phyloP scores from a whole-genome alignment of 768 basidiomycete genomes.

The Antrodiella citrinella region DNA sequence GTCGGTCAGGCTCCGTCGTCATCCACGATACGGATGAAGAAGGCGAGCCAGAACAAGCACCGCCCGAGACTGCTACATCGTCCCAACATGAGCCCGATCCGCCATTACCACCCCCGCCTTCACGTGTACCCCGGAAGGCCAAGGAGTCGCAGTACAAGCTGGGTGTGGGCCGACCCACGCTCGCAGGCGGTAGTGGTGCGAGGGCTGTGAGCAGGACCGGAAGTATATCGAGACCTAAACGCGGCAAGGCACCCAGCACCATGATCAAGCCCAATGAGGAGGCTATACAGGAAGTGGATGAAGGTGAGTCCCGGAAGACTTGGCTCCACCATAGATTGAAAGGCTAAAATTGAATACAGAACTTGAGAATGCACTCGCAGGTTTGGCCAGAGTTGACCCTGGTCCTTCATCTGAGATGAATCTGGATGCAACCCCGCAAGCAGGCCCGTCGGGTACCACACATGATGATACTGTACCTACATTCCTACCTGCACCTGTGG shows the following conservation, averaged over 20 bases:
- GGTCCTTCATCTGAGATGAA: neutral
- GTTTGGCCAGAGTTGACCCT: neutral
- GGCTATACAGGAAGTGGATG: constrained; percentile 43
- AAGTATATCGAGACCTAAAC: constrained; percentile 39
- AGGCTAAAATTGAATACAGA: too few species aligned
- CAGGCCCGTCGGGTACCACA: constrained; percentile 19
- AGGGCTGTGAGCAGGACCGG: constrained; percentile 55
- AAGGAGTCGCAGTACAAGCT: constrained; percentile 63
- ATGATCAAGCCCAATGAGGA: constrained; percentile 43
- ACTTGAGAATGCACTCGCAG: too few species aligned
- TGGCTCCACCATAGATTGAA: too few species aligned
- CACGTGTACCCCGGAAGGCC: constrained; percentile 53
- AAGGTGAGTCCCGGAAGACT: constrained; percentile 21
- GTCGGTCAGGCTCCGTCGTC: constrained; percentile 28
- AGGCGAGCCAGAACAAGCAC: constrained; percentile 17
- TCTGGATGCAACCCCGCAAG: constrained; percentile 9
- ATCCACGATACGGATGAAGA: constrained; percentile 39
- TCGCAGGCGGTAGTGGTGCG: constrained; percentile 59
- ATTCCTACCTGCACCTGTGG: neutral
- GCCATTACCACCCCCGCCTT: constrained; percentile 19
- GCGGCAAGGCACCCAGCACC: constrained; percentile 38
- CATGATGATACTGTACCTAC: constrained; percentile 8
- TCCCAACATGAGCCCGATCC: neutral
- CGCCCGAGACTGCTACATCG: neutral
- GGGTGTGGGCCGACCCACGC: constrained; percentile 63